Evolutionary conservation across 2,329 filamentous ascomycete genomes (phyloP), one percentile per base, ranked within the genome.

Genomic region (Cytospora piceae): DNA sequence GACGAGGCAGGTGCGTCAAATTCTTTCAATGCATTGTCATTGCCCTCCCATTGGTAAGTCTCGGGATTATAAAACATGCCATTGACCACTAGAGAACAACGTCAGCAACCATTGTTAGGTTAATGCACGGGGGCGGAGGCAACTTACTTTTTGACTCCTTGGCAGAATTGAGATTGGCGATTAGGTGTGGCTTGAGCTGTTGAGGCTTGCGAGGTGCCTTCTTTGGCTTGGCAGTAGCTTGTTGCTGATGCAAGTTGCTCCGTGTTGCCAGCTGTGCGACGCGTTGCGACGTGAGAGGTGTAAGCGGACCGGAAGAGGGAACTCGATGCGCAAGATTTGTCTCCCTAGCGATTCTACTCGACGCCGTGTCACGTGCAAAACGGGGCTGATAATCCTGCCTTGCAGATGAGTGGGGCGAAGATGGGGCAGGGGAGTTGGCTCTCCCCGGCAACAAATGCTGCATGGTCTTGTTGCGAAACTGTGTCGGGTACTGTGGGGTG

Each of bases 51-150:
- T 58, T 88, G 86, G 73, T 89, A 95, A 11, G 92, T 91, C 32
- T 85, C 82, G 8, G 95, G 92, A 73, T 99, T 98, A 76, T 97
- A 99, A 63, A 88, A 90, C 95, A 99, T 99, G 69, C 94, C 95
- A 77, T 97, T 95, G 67, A 97, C 86, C 73, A 89, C 92, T 94
- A 69, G 34, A 69, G 34, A 54, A 54, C 53, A 53, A 62, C 51
- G 56, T 60, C 64, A 70, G 65, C 46, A 63, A 37, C n/a, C 17
- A 57, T 49, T 17, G 22, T 32, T 20, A 54, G 34, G 17, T 52
- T 17, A 22, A 42, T 58, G 20, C 7, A 27, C 12, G 27, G 34
- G 27, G n/a, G 49, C 53, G 34, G 31, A 37, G 32, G 64, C 53
- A 69, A 82, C 87, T 82, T 83, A 96, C 93, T 89, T 81, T 94